Evolutionary conservation across 2,329 filamentous ascomycete genomes (phyloP), one percentile per base, ranked within the genome.

Genomic region (Fusarium drepaniforme): DNA sequence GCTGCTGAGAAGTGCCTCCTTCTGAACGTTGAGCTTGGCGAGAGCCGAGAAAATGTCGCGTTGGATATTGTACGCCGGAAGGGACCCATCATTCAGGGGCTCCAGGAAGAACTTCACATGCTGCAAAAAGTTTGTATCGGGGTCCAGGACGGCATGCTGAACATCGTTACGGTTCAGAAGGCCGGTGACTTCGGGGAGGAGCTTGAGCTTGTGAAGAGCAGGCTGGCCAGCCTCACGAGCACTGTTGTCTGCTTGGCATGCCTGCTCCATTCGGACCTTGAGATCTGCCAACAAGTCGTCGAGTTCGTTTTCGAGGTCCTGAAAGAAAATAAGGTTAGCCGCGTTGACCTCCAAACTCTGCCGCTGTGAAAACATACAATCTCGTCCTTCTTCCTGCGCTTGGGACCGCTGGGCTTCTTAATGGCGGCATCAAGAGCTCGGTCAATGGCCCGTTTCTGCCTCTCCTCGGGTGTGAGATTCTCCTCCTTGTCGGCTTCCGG

Each of bases 71-170:
- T 98, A 99, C 35, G 97, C 96, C 0, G 97, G 97, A 60, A 99
- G 89, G 71, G 94, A 96, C 67, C 96, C 97, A 81, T 98, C 96
- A 78, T 96, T 95, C 56, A 98, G 89, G 1, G 97, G 97, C 82
- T 99, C 97, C 25, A 99, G 90, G 88, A 98, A 98, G 89, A 97
- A 98, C 81, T 96, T 95, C 80, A 99, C 95, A 16, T 96, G 94
- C 84, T 97, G 95, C 44, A 99, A 87, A 73, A 99, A 93, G 85
- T 98, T 98, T 81, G 93, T 97, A 80, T 99, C 97, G 0, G 96
- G 96, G 77, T 98, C 96, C 46, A 98, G 91, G 60, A 98, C 92
- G 35, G 94, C 93, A 77, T 94, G 89, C 80, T 94, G 94, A 33
- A 96, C 91, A 64, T 94, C 95, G 83, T 96, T 97, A 79, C 95